A percentile compares a stretch with the other conserved stretches of the same genome.
These are phyloP conservation scores for Dothideomycetes sp. DNA, from an alignment of 2,329 filamentous ascomycete genomes.

Conservation along the genomic window DNA sequence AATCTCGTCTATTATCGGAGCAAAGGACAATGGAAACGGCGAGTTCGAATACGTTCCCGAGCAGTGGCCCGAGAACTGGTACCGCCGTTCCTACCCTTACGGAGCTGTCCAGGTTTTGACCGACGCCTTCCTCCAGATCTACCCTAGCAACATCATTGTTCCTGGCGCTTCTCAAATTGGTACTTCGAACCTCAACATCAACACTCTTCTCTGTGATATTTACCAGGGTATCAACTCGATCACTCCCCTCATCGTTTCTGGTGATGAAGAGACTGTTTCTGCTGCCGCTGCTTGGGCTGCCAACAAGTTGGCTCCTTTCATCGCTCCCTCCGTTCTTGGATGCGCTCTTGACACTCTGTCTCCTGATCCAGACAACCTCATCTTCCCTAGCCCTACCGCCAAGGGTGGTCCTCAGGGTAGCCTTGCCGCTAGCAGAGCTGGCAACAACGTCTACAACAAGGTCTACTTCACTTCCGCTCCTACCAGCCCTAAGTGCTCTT, in stretches of 20 bases:
- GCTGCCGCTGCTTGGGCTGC: conserved; percentile 24
- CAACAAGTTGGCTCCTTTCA: conserved; percentile 23
- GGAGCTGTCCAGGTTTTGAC: conserved; percentile 24
- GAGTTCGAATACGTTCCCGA: conserved; percentile 24
- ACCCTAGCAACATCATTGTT: conserved; percentile 26
- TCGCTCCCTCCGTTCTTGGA: conserved; percentile 26
- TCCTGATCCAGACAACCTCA: conserved; percentile 18
- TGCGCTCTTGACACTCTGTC: conserved; percentile 24
- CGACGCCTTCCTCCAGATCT: conserved; percentile 27
- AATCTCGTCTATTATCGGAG: conserved; percentile 23
- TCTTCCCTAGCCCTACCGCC: conserved; percentile 23
- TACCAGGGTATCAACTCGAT: conserved; percentile 30
- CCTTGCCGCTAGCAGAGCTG: conserved; percentile 22
- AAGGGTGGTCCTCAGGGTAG: conserved; percentile 25
- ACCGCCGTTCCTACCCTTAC: conserved; percentile 22
- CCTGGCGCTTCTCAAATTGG: conserved; percentile 25
- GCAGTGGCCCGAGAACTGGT: conserved; percentile 23
- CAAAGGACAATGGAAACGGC: conserved; percentile 18
- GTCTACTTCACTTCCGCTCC: conserved; percentile 26
- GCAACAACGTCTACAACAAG: conserved; percentile 30
- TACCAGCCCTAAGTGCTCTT: conserved; percentile 3
- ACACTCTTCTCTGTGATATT: conserved; percentile 27
- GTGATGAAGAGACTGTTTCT: conserved; percentile 18
- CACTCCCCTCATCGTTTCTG: conserved; percentile 26
- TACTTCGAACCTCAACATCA: conserved; percentile 24